phyloP scores from a whole-genome alignment of 352 stramenopile species.

The Phytopythium delawarense region DNA sequence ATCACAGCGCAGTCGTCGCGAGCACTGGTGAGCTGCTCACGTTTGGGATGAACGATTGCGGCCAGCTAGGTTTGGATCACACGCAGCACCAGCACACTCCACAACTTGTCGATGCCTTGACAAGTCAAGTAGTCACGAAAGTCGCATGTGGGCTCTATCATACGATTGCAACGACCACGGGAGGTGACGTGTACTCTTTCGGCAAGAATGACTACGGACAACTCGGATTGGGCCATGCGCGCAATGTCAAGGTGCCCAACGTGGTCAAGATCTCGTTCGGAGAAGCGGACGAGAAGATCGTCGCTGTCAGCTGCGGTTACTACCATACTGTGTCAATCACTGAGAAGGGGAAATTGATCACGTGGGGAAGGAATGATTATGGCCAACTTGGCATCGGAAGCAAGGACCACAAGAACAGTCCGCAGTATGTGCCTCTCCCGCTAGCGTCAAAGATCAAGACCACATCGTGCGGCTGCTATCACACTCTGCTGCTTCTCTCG shows the following conservation, averaged over 20 bases:
- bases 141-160: slow-evolving; percentile 83
- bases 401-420: slow-evolving; percentile 84
- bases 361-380: slow-evolving; percentile 86
- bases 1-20: slow-evolving; percentile 81
- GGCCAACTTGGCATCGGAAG: slow-evolving; percentile 83
- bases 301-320: slow-evolving; percentile 77
- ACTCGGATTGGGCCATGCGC: slow-evolving; percentile 72
- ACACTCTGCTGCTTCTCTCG: slow-evolving; percentile 70
- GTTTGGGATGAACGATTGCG: slow-evolving; percentile 89
- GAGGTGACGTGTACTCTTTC: slow-evolving; percentile 79
- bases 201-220: slow-evolving; percentile 88
- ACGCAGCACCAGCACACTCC: slow-evolving; percentile 84
- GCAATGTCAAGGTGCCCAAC: slow-evolving; percentile 71
- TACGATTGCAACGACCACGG: slow-evolving; percentile 54
- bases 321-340: slow-evolving; percentile 81
- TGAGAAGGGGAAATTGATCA: slow-evolving; percentile 81
- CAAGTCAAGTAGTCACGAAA: slow-evolving; percentile 65
- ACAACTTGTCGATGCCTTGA: slow-evolving; percentile 66
- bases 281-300: slow-evolving; percentile 73
- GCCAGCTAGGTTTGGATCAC: slow-evolving; percentile 77
- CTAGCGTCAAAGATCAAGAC: slow-evolving; percentile 73
- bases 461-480: slow-evolving; percentile 82
- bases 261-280: slow-evolving; percentile 59
- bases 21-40: slow-evolving; percentile 72
- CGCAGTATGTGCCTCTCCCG: slow-evolving; percentile 75